Conservation (phyloP, 1,284 basidiomycete species). For the Golubevia pallescens region DNA sequence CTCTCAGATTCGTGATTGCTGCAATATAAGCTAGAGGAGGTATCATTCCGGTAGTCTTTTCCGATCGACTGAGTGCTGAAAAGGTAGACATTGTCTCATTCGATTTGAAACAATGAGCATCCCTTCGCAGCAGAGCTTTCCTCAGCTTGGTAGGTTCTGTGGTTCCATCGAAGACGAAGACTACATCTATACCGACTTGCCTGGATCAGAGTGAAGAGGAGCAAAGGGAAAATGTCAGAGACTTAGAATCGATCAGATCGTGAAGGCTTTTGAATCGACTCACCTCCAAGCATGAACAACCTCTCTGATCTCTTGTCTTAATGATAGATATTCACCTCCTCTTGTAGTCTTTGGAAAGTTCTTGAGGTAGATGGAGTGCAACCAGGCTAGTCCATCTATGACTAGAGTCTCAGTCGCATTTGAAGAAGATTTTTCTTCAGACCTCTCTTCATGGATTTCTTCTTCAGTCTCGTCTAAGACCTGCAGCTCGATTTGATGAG, state of each 20-base stretch:
- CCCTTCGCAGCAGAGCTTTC: conserved; percentile 23
- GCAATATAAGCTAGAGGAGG: conserved; percentile 33
- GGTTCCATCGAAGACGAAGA: conserved; percentile 53
- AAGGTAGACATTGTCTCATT: conserved; percentile 31
- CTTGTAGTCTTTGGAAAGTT: conserved; percentile 29
- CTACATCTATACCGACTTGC: conserved; percentile 21
- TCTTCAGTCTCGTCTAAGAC: conserved; percentile 25
- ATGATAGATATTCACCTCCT: conserved; percentile 26
- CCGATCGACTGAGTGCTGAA: conserved; percentile 11
- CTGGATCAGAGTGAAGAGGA: conserved; percentile 18
- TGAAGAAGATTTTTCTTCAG: conserved; percentile 7
- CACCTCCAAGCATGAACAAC: conserved; percentile 11
- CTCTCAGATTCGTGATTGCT: conserved; percentile 23
- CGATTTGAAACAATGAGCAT: conserved; percentile 26
- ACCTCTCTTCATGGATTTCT: conserved; percentile 2
- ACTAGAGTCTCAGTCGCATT: conserved; percentile 14
- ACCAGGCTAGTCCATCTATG: conserved; percentile 46
- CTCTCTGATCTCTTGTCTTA: background rate
- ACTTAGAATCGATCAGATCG: background rate
- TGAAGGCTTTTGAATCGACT: conserved; percentile 1
- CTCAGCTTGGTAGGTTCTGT: conserved; percentile 33
- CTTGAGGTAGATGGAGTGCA: conserved; percentile 30
- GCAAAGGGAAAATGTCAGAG: background rate
- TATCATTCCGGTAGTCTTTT: conserved; percentile 18
- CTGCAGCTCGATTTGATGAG: conserved; percentile 15